A percentile compares a stretch with the other conserved stretches of the same genome.
These are phyloP conservation scores for Saturnispora saitoi DNA, from an alignment of 805 yeast species.

Conservation along the genomic window DNA sequence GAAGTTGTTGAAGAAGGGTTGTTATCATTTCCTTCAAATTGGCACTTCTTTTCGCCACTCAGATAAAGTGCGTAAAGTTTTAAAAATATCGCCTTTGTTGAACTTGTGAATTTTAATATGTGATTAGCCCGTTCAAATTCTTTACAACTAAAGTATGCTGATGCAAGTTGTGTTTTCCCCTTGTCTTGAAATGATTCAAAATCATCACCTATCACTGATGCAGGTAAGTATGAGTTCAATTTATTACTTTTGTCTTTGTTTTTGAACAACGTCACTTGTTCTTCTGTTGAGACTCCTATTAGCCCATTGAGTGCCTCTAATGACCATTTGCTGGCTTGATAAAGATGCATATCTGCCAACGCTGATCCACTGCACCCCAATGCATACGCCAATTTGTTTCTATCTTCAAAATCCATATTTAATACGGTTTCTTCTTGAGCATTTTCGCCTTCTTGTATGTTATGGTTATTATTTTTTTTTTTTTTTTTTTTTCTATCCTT, in stretches of 20 bases:
- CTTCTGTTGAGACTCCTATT: slow-evolving; percentile 6
- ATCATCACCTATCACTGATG: background rate
- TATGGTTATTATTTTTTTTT: no score
- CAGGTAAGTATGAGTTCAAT: background rate
- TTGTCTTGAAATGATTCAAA: background rate
- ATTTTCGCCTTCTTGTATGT: no score
- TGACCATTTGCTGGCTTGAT: slow-evolving; percentile 13
- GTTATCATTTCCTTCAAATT: slow-evolving; percentile 53
- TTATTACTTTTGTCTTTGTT: background rate
- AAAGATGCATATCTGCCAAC: slow-evolving; percentile 10
- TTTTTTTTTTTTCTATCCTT: no score
- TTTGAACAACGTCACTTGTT: slow-evolving; percentile 11
- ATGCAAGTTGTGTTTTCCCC: slow-evolving; percentile 38
- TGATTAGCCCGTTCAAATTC: slow-evolving; percentile 77
- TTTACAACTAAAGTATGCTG: slow-evolving; percentile 66
- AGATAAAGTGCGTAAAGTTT: slow-evolving; percentile 61
- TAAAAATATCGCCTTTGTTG: slow-evolving; percentile 51
- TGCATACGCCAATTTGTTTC: background rate
- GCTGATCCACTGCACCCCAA: background rate
- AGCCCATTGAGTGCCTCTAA: slow-evolving; percentile 13
- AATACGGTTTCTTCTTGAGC: no score
- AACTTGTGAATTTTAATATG: slow-evolving; percentile 42
- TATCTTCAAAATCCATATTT: slow-evolving; percentile 6
- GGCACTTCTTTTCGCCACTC: slow-evolving; percentile 67
- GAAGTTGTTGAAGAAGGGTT: no score